Conservation (phyloP, 2,329 filamentous ascomycete species). For the Ascochyta lentis region DNA sequence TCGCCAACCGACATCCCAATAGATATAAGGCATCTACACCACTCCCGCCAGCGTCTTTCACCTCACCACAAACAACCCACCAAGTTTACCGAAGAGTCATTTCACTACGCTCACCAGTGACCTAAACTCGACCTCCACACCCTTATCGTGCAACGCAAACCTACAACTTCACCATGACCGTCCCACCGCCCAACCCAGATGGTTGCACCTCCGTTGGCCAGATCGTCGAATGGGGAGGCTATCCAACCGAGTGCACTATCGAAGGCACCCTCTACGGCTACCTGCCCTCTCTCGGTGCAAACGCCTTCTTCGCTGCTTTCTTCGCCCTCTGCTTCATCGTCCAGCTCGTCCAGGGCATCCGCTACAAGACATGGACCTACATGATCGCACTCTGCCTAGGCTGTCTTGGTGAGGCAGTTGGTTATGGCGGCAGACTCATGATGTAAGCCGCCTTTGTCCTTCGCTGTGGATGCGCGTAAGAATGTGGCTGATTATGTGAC, state of each 20-base stretch:
- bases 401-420: slow-evolving; percentile 59
- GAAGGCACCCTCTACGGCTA: slow-evolving; percentile 61
- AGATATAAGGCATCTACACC: slow-evolving; percentile 25
- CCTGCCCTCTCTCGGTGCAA: slow-evolving; percentile 58
- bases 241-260: slow-evolving; percentile 49
- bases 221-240: slow-evolving; percentile 1
- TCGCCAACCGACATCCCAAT: slow-evolving; percentile 11
- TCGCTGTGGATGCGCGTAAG: background rate
- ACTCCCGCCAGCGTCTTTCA: background rate
- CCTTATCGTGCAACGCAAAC: no score
- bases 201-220: slow-evolving; percentile 27
- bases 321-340: slow-evolving; percentile 58
- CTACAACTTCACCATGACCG: slow-evolving; percentile 22
- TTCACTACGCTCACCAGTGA: background rate
- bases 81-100: background rate
- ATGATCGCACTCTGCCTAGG: slow-evolving; percentile 58
- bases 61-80: slow-evolving; percentile 1
- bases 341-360: slow-evolving; percentile 58
- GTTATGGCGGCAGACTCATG: slow-evolving; percentile 63
- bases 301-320: slow-evolving; percentile 60
- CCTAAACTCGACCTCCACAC: no score
- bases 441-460: slow-evolving; percentile 45
- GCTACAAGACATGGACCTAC: slow-evolving; percentile 63
- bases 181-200: slow-evolving; percentile 28
- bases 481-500: slow-evolving; percentile 4